Percentiles rank a stretch among this genome's conserved stretches.
Conservation (phyloP, 257 asterid species). For the Lithospermum erythrorhizon region DNA sequence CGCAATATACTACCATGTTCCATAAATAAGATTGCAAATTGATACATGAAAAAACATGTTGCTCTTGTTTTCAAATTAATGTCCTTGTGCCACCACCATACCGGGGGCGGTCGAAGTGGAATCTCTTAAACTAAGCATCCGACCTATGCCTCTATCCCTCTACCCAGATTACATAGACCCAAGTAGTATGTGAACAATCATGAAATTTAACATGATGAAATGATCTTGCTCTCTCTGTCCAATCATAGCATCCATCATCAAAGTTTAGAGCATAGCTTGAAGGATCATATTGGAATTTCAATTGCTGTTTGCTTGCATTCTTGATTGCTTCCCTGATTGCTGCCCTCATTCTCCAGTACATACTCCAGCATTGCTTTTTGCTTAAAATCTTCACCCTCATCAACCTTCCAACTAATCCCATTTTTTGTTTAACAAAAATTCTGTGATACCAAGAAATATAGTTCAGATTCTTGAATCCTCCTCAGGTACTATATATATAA, state of each 20-base stretch:
- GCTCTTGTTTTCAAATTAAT: no score
- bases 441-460: background rate
- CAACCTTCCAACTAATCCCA: slow-evolving; percentile 26
- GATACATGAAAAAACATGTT: no score
- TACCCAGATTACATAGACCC: slow-evolving; percentile 38
- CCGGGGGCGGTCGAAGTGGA: no score
- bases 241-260: slow-evolving; percentile 37
- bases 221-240: slow-evolving; percentile 6
- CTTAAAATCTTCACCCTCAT: slow-evolving; percentile 23
- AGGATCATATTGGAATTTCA: slow-evolving; percentile 55
- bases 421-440: background rate
- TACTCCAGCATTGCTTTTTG: slow-evolving; percentile 32
- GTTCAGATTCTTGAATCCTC: background rate
- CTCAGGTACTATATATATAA: background rate
- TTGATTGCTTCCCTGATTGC: slow-evolving; percentile 33
- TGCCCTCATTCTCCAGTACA: slow-evolving; percentile 38
- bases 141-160: slow-evolving; percentile 1
- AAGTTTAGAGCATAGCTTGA: slow-evolving; percentile 67
- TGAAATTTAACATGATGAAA: slow-evolving; percentile 11
- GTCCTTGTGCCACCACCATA: no score
- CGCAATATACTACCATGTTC: no score
- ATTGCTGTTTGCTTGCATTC: slow-evolving; percentile 19
- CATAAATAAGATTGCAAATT: no score
- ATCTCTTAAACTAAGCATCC: background rate
- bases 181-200: slow-evolving; percentile 10